These are phyloP conservation scores for Grigorovia yakushimaensis DNA, from an alignment of 805 yeast species.

Conservation along the genomic window DNA sequence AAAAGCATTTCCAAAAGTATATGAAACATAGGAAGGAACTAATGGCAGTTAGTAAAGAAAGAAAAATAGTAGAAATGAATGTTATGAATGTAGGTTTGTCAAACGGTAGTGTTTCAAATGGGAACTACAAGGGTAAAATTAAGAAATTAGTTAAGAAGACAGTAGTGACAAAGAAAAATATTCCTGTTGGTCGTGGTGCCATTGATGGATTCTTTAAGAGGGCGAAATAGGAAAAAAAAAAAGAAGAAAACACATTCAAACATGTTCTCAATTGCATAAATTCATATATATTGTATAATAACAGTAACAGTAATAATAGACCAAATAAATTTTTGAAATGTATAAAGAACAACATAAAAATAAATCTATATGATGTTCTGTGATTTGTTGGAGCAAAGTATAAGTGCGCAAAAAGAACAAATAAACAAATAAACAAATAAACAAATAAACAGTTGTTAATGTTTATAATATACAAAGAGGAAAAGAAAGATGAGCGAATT, in stretches of 20 bases:
- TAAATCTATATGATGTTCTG: no score
- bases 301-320: no score
- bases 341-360: no score
- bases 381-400: no score
- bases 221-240: background rate
- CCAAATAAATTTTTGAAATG: no score
- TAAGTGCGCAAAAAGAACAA: no score
- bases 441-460: background rate
- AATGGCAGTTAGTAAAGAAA: conserved; percentile 12
- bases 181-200: conserved; percentile 55
- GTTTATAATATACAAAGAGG: no score
- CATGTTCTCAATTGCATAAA: background rate
- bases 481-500: no score
- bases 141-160: conserved; percentile 20
- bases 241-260: background rate
- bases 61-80: conserved; percentile 24
- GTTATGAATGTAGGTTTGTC: conserved; percentile 24
- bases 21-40: conserved; percentile 18
- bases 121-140: conserved; percentile 7
- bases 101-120: conserved; percentile 3
- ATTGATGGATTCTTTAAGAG: conserved; percentile 57
- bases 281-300: no score
- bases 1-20: conserved; percentile 27
- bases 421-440: background rate
- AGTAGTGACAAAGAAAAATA: conserved; percentile 31